These are phyloP conservation scores for Saccharomycopsis sp. DNA, from an alignment of 805 yeast genomes.

Conservation along the genomic window DNA sequence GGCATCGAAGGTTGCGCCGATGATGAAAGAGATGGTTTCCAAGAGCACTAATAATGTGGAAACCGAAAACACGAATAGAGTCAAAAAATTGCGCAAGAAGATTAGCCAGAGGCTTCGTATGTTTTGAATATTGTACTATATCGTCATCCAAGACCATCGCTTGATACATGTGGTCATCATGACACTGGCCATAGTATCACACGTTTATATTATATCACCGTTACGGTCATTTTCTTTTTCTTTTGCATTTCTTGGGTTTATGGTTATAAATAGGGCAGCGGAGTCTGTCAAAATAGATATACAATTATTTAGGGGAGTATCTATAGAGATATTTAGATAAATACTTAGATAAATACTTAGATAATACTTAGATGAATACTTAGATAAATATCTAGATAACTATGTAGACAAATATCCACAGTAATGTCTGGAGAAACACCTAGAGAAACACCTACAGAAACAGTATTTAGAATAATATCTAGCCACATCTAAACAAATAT, in stretches of 20 bases:
- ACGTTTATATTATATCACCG: not conserved
- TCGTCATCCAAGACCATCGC: not conserved
- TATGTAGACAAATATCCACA: too few species aligned
- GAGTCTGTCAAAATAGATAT: too few species aligned
- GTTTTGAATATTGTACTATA: not conserved
- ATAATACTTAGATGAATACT: too few species aligned
- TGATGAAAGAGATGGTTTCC: not conserved
- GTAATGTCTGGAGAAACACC: too few species aligned
- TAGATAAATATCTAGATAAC: too few species aligned
- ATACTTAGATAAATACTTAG: too few species aligned
- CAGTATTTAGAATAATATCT: too few species aligned
- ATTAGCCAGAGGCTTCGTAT: not conserved
- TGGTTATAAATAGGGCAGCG: too few species aligned
- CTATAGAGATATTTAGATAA: too few species aligned
- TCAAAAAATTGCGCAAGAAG: not conserved
- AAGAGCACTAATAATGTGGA: not conserved
- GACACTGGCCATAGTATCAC: not conserved
- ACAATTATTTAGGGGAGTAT: too few species aligned
- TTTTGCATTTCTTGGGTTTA: not conserved
- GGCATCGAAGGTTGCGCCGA: not conserved
- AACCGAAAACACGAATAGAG: not conserved
- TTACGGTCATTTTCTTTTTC: not conserved
- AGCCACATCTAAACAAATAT: too few species aligned
- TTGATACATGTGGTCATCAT: not conserved
- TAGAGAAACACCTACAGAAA: too few species aligned